phyloP scores from a whole-genome alignment of 352 stramenopile species.

The Globisporangium iwayamae region DNA sequence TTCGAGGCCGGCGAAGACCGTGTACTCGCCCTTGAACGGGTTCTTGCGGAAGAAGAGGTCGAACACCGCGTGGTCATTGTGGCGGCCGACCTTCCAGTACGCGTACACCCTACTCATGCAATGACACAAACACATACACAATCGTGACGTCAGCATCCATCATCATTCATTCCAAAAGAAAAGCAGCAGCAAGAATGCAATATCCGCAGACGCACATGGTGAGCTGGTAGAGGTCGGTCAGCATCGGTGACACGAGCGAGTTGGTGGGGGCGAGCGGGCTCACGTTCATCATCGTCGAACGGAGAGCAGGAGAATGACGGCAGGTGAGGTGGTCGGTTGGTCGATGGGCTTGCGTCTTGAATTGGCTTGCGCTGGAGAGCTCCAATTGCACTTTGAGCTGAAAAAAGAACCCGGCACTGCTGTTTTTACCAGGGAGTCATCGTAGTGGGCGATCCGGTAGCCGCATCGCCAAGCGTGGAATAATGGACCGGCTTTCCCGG shows the following conservation, averaged over 20 bases:
- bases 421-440: neutral
- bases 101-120: slow-evolving; percentile 92
- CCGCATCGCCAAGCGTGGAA: neutral
- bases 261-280: slow-evolving; percentile 84
- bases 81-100: slow-evolving; percentile 96
- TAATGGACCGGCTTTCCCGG: neutral
- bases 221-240: slow-evolving; percentile 99
- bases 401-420: slow-evolving; percentile 12
- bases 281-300: slow-evolving; percentile 33
- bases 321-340: neutral
- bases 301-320: no score
- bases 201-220: slow-evolving; percentile 59
- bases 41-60: slow-evolving; percentile 99
- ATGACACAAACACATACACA: neutral
- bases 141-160: slow-evolving; percentile 11
- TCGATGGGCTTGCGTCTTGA: neutral
- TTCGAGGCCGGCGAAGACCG: slow-evolving; percentile 92
- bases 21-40: slow-evolving; percentile 97
- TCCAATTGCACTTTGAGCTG: slow-evolving; percentile 14
- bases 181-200: no score
- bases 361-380: slow-evolving; percentile 2
- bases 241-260: slow-evolving; percentile 91
- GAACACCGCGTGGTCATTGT: slow-evolving; percentile 92
- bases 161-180: slow-evolving; percentile 2
- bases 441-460: neutral